A percentile compares a stretch with the other conserved stretches of the same genome.
phyloP scores from a whole-genome alignment of 2,329 filamentous ascomycete species.

The Dactylonectria estremocensis region DNA sequence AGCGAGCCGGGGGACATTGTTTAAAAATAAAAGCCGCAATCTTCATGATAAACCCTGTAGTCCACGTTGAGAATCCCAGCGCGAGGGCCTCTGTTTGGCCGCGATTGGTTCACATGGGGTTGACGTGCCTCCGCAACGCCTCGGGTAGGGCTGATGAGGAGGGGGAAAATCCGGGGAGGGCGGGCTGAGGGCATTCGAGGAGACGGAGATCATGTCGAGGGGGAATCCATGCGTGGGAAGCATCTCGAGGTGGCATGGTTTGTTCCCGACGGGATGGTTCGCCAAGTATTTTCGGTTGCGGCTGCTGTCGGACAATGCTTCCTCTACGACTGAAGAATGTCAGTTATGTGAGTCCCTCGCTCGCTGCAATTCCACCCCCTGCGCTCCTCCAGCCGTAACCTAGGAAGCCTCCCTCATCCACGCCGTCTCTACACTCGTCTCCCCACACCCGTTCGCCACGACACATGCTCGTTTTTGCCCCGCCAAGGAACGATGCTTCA shows the following conservation, averaged over 20 bases:
- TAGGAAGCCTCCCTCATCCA: background rate
- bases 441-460: too few species aligned
- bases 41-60: constrained; percentile 30
- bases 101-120: too few species aligned
- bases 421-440: background rate
- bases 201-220: background rate
- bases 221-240: background rate
- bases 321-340: background rate
- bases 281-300: too few species aligned
- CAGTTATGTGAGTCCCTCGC: too few species aligned
- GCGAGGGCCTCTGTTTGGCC: too few species aligned
- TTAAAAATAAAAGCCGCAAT: constrained; percentile 20
- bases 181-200: background rate
- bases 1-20: background rate
- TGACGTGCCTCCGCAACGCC: constrained; percentile 9
- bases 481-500: background rate
- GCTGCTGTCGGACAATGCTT: background rate
- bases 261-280: background rate
- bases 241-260: background rate
- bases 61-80: constrained; percentile 30
- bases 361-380: background rate
- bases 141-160: constrained; percentile 24
- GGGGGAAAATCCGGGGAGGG: background rate
- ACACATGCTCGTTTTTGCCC: background rate
- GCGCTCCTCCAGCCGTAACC: background rate